phyloP scores from a whole-genome alignment of 164 flowering plant species.

The Umbilicus rupestris region DNA sequence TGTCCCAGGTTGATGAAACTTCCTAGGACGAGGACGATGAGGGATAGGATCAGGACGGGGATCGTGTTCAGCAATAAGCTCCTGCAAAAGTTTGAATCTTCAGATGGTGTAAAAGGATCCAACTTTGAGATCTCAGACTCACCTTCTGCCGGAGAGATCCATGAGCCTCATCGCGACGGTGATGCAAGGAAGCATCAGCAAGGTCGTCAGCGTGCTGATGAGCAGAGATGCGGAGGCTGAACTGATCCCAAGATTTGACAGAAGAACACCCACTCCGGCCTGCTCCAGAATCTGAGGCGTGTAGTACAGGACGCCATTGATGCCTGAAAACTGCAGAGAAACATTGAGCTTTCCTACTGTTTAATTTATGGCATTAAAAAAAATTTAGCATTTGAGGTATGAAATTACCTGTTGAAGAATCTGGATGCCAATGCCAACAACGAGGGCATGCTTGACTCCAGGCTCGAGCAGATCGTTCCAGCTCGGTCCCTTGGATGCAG shows the following conservation, averaged over 20 bases:
- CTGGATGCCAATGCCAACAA: slow-evolving; percentile 55
- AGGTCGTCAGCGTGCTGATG: slow-evolving; percentile 72
- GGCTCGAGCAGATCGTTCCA: slow-evolving; percentile 48
- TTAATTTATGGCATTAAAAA: not conserved
- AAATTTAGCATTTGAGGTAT: not conserved
- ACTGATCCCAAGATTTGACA: slow-evolving; percentile 56
- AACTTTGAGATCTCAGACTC: too few species aligned
- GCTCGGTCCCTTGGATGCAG: slow-evolving; percentile 28
- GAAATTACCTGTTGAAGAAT: slow-evolving; percentile 52
- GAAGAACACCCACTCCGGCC: slow-evolving; percentile 83
- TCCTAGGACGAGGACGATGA: slow-evolving; percentile 50
- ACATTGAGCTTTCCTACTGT: slow-evolving; percentile 1
- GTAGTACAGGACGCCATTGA: slow-evolving; percentile 88
- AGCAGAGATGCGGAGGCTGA: slow-evolving; percentile 67
- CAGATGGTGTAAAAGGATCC: not conserved
- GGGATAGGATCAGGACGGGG: slow-evolving; percentile 55
- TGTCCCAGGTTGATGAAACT: slow-evolving; percentile 32
- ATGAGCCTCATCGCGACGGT: slow-evolving; percentile 88
- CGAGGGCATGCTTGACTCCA: slow-evolving; percentile 46
- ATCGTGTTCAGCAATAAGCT: slow-evolving; percentile 60
- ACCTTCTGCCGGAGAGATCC: slow-evolving; percentile 93
- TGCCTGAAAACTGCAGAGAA: slow-evolving; percentile 72
- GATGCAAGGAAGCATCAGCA: slow-evolving; percentile 87
- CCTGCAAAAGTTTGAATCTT: slow-evolving; percentile 34
- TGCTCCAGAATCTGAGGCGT: slow-evolving; percentile 88